Evolutionary conservation across 1,284 basidiomycete genomes (phyloP).

Genomic region (Stygiomarasmius scandens): DNA sequence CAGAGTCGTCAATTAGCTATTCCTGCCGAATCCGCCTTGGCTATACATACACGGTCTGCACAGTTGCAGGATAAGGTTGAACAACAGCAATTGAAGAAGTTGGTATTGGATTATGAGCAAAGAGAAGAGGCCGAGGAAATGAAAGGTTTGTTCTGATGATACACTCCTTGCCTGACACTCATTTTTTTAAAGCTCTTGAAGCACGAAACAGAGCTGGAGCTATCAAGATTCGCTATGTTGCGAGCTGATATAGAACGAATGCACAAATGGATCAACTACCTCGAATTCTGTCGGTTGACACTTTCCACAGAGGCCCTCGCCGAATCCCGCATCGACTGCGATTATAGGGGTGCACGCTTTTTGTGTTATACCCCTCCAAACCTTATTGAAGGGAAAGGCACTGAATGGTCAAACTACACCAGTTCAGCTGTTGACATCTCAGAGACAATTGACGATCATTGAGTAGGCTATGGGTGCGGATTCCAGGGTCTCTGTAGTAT

Average conservation of each 20-base stretch:
- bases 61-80: conserved; percentile 93
- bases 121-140: conserved; percentile 81
- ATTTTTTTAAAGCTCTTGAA: conserved; percentile 56
- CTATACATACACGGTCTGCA: conserved; percentile 85
- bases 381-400: not conserved
- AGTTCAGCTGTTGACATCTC: not conserved
- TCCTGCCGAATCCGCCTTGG: conserved; percentile 84
- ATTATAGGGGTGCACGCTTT: not conserved
- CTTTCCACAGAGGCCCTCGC: not conserved
- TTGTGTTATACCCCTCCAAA: not conserved
- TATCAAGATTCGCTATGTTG: conserved; percentile 74
- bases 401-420: not conserved
- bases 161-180: conserved; percentile 8
- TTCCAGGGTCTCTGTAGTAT: not conserved
- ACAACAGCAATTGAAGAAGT: conserved; percentile 91
- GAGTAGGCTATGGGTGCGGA: not conserved
- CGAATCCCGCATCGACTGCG: not conserved
- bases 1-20: conserved; percentile 86
- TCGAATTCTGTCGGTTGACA: not conserved
- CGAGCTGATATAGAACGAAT: conserved; percentile 31
- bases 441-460: not conserved
- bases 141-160: conserved; percentile 54
- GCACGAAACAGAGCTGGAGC: conserved; percentile 62
- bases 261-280: not conserved
- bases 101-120: conserved; percentile 88